Conservation (phyloP, 176 grass and related monocot genomes). For the Carex cristatella region DNA sequence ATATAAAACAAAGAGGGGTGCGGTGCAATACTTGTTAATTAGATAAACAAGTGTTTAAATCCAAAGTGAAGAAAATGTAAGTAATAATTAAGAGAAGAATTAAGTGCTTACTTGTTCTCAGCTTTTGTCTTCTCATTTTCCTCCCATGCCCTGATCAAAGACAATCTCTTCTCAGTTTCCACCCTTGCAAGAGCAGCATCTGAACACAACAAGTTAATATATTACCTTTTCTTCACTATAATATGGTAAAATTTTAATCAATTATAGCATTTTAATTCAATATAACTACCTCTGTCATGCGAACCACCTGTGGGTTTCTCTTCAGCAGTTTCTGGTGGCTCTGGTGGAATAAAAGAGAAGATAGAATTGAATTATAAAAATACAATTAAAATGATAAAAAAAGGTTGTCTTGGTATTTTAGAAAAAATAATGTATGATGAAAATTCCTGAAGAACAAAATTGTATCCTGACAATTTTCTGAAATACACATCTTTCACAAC, state of each 20-base stretch:
- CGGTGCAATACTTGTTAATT: too few relatives aligned
- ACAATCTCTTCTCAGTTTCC: constrained; percentile 75
- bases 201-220: constrained; percentile 1
- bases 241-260: not conserved
- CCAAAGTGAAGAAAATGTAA: not conserved
- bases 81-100: not conserved
- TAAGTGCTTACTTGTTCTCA: constrained; percentile 64
- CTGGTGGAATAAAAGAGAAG: constrained; percentile 34
- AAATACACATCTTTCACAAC: not conserved
- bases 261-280: not conserved
- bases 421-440: not conserved
- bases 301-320: constrained; percentile 54
- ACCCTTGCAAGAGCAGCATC: constrained; percentile 70
- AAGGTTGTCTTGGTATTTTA: not conserved
- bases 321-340: constrained; percentile 39
- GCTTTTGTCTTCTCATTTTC: constrained; percentile 91
- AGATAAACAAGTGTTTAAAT: not conserved
- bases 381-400: not conserved
- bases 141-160: constrained; percentile 87
- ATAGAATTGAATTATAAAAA: not conserved
- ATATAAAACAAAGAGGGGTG: not conserved
- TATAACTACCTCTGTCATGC: constrained; percentile 62
- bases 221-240: not conserved
- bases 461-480: not conserved
- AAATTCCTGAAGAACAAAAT: not conserved